Evolutionary conservation across 2,329 filamentous ascomycete species (phyloP).

Genomic region (Scedosporium dehoogii): DNA sequence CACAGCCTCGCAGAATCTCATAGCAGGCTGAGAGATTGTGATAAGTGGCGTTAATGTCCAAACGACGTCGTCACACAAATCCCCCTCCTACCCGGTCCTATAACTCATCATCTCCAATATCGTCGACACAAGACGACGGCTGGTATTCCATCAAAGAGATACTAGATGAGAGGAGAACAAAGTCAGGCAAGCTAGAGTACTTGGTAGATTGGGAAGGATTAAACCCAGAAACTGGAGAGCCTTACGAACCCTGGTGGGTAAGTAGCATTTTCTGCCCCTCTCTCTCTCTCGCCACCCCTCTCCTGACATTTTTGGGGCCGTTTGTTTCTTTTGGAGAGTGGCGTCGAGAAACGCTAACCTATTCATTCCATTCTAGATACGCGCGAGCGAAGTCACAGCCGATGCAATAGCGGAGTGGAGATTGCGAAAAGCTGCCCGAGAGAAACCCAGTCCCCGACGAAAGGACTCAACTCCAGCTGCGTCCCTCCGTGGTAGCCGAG

Average conservation of each 20-base stretch:
- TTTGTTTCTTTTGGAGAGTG: neutral
- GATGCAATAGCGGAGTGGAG: constrained; percentile 24
- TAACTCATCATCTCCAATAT: constrained; percentile 9
- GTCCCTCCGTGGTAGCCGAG: constrained; percentile 4
- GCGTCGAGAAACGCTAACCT: constrained; percentile 12
- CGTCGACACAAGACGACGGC: constrained; percentile 10
- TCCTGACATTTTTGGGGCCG: neutral
- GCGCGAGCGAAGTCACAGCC: constrained; percentile 18
- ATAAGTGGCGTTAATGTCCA: constrained; percentile 20
- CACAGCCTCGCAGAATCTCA: neutral
- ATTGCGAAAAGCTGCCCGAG: constrained; percentile 10
- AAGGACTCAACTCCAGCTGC: constrained; percentile 1
- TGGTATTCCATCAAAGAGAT: constrained; percentile 26
- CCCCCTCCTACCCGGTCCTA: constrained; percentile 10
- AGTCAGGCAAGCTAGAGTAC: constrained; percentile 19
- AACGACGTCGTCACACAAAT: constrained; percentile 15
- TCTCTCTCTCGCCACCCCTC: neutral
- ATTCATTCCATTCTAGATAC: constrained; percentile 2
- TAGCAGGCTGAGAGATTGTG: neutral
- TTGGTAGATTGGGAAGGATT: constrained; percentile 26
- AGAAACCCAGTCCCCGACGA: neutral
- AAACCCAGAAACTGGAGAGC: constrained; percentile 1
- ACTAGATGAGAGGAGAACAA: constrained; percentile 20
- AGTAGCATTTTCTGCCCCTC: constrained; percentile 11
- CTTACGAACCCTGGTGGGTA: constrained; percentile 6